Percentiles rank a stretch among this genome's conserved stretches.
These are phyloP conservation scores for Colletotrichum tropicicola DNA, from an alignment of 2,329 filamentous ascomycete species.

Conservation along the genomic window DNA sequence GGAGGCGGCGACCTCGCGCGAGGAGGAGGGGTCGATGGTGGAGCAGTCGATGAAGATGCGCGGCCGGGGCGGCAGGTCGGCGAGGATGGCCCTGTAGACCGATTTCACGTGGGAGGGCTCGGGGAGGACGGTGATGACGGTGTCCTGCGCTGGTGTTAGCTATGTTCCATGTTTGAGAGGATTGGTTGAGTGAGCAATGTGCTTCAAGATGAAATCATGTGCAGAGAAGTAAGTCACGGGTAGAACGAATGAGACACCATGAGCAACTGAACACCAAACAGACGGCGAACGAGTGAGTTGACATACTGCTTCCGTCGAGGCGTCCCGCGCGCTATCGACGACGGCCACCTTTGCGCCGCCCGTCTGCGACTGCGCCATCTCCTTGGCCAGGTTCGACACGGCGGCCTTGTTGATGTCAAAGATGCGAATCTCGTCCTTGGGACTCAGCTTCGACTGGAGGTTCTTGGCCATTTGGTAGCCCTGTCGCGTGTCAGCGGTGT, in stretches of 20 bases:
- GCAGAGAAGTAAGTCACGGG: too few relatives aligned
- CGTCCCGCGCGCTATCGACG: constrained; percentile 55
- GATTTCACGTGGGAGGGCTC: constrained; percentile 87
- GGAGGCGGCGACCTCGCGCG: constrained; percentile 76
- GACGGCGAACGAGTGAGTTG: constrained; percentile 25
- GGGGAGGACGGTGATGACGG: constrained; percentile 87
- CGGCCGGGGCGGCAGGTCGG: constrained; percentile 61
- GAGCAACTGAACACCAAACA: too few relatives aligned
- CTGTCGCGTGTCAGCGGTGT: constrained; percentile 41
- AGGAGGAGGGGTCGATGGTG: constrained; percentile 92
- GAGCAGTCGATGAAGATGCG: constrained; percentile 95
- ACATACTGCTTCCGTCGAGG: constrained; percentile 62
- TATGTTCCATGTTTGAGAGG: not conserved
- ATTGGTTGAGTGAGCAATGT: not conserved
- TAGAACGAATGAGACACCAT: too few relatives aligned
- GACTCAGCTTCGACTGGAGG: constrained; percentile 63
- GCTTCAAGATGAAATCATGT: too few relatives aligned
- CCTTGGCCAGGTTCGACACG: constrained; percentile 54
- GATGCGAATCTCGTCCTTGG: constrained; percentile 59
- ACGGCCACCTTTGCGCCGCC: constrained; percentile 57
- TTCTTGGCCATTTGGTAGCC: constrained; percentile 72
- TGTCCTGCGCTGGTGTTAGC: constrained; percentile 66
- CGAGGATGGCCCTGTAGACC: constrained; percentile 82
- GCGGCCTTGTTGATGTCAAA: constrained; percentile 66
- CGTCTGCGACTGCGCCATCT: constrained; percentile 52